Evolutionary conservation across 306 rosid genomes (phyloP), one percentile per base, ranked within the genome.

Genomic region (Alnus rubra): DNA sequence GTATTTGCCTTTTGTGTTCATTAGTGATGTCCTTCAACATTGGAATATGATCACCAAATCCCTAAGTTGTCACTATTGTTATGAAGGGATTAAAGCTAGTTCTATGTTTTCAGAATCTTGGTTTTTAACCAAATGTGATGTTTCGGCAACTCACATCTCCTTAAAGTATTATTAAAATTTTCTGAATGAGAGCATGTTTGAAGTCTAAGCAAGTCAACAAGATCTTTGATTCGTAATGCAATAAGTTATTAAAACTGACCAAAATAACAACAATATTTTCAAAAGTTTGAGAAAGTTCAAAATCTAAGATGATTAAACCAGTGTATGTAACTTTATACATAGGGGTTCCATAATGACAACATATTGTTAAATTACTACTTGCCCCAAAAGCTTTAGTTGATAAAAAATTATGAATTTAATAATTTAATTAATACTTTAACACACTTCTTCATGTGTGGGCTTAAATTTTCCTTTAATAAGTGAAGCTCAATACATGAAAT

Each of bases 51-150:
- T 59, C 28, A 3, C 33, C 37, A 59, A 28, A 23, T 19, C 31
- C 35, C 35, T 19, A 9, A 58, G 13, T 23, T 23, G 1, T 58
- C 31, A 19, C 64, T 58, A 1, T 39, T 44, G 33, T 69, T 0
- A n/a, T 69, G 30, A 69, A 39, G 31, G 37, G n/a, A 11, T n/a
- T 9, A 10, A n/a, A 47, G 55, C 33, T 45, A 42, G 37, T 47
- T 47, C 55, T 47, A 9, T 5, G 15, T 16, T 69, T 28, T 18
- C 42, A 42, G 72, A 74, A 62, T 39, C 10, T 63, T 13, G n/a
- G 59, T 68, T 77, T 52, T 74, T n/a, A 53, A 56, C 69, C 19
- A 28, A 67, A 59, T 39, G 52, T 47, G 50, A 73, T 64, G 48
- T 45, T 16, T 3, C n/a, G 7, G 45, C 70, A 64, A 35, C 23